Evolutionary conservation across 306 rosid genomes (phyloP).

Genomic region (Corylus americana): DNA sequence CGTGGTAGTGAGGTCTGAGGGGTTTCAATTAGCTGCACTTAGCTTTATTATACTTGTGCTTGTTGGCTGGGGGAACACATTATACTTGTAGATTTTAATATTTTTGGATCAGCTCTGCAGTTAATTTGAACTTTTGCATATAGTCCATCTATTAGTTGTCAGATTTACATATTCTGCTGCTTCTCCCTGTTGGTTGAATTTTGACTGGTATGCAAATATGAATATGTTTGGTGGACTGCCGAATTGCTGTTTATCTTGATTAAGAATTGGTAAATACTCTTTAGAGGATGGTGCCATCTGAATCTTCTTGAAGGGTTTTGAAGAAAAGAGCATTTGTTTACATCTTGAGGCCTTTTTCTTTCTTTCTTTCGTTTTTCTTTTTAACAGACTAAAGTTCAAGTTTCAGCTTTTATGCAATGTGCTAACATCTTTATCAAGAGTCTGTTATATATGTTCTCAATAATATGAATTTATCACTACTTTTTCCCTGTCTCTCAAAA

Average conservation of each 20-base stretch:
- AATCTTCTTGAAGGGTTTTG: constrained; percentile 21
- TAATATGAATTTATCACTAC: neutral
- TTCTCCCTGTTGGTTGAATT: neutral
- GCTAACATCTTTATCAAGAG: neutral
- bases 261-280: neutral
- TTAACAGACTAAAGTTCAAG: neutral
- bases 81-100: neutral
- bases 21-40: neutral
- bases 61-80: neutral
- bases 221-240: neutral
- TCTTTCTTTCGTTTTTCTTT: neutral
- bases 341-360: neutral
- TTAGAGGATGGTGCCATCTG: constrained; percentile 15
- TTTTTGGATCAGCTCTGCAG: neutral
- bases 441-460: neutral
- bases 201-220: neutral
- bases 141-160: neutral
- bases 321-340: constrained; percentile 24
- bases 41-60: neutral
- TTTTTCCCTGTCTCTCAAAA: neutral
- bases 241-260: neutral
- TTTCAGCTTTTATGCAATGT: neutral
- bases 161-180: neutral
- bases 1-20: neutral
- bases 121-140: neutral